Evolutionary conservation across 1,284 basidiomycete genomes (phyloP).

Genomic region (Agaricales sp.): DNA sequence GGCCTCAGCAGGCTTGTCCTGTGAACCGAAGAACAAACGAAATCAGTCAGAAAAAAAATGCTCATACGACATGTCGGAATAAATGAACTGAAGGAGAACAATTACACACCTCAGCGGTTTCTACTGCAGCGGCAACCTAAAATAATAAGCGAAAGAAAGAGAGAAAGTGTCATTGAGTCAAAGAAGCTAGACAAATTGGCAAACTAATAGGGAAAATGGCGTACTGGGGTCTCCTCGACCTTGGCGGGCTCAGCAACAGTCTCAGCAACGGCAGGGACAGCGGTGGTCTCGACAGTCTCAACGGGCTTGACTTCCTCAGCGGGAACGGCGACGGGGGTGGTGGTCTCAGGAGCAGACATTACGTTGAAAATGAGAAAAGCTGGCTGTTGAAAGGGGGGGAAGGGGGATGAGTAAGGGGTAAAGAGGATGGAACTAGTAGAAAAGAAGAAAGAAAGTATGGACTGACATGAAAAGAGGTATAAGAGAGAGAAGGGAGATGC

Average conservation of each 20-base stretch:
- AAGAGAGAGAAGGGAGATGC: slow-evolving; percentile 35
- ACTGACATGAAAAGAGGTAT: slow-evolving; percentile 35
- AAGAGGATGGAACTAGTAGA: slow-evolving; percentile 11
- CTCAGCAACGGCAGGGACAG: slow-evolving; percentile 23
- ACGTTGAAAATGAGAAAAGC: slow-evolving; percentile 47
- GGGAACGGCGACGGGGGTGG: slow-evolving; percentile 26
- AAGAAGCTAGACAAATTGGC: not conserved
- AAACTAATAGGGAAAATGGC: slow-evolving; percentile 11
- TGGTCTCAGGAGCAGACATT: slow-evolving; percentile 69
- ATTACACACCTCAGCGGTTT: slow-evolving; percentile 14
- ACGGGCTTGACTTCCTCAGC: slow-evolving; percentile 43
- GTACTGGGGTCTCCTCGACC: slow-evolving; percentile 31
- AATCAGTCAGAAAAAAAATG: slow-evolving; percentile 1
- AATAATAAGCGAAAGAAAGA: slow-evolving; percentile 4
- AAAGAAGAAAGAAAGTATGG: slow-evolving; percentile 13
- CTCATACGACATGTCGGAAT: not conserved
- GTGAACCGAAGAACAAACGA: slow-evolving; percentile 6
- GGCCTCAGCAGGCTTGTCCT: slow-evolving; percentile 26
- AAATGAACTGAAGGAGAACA: no score
- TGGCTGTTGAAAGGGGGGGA: slow-evolving; percentile 22
- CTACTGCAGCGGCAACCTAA: slow-evolving; percentile 8
- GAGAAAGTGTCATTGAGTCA: slow-evolving; percentile 7
- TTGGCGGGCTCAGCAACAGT: slow-evolving; percentile 24
- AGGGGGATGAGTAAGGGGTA: slow-evolving; percentile 13
- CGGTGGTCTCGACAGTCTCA: slow-evolving; percentile 33